Base-by-base conservation (phyloP, 192 early-diverging fungal genomes). In the Geranomyces variabilis region DNA sequence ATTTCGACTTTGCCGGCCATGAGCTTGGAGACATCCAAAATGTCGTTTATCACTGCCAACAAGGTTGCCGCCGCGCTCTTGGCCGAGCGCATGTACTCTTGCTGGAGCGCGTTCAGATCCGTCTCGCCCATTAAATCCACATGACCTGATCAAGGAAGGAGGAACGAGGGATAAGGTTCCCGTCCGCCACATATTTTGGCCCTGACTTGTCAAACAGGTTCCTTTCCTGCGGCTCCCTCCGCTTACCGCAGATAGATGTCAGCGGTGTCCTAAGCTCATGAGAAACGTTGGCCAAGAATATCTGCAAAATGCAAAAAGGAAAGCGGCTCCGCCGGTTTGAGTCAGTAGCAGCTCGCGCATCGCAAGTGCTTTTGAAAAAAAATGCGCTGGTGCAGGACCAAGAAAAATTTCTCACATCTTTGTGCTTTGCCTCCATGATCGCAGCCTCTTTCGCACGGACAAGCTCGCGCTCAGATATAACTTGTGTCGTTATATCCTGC, bases 91-190 rank as follows among this genome's bases (percentile, higher is more conserved):
- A 71, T 51, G 59, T 71, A 79, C 33, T 76, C 64, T 44, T 44
- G 21, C 28, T 77, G 77, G n/a, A 31, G 19, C 3, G 43, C 59
- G 33, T 66, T 57, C 21, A 77, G 58, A 19, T 31, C 12, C 21
- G 74, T 76, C 33, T 76, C 66, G n/a, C 58, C 56, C 55, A 79
- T 47, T n/a, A 79, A 56, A 0, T 71, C 61, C 6, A 69, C 62
- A 21, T 58, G 61, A 17, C 77, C 77, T 21, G 73, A 46, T 41
- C 77, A 57, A 29, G 36, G 13, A 79, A 43, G 19, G 75, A 69
- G 1, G 77, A 77, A 31, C 77, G 74, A 22, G 77, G 30, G 44
- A 72, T 59, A 51, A 9, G 2, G 29, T 33, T 3, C 36, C 36
- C 3, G 36, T 41, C 36, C 10, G 36, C 36, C 36, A 41, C 36